Base-by-base conservation (phyloP, 1,284 basidiomycete species). In the Porogramme epimiltina region DNA sequence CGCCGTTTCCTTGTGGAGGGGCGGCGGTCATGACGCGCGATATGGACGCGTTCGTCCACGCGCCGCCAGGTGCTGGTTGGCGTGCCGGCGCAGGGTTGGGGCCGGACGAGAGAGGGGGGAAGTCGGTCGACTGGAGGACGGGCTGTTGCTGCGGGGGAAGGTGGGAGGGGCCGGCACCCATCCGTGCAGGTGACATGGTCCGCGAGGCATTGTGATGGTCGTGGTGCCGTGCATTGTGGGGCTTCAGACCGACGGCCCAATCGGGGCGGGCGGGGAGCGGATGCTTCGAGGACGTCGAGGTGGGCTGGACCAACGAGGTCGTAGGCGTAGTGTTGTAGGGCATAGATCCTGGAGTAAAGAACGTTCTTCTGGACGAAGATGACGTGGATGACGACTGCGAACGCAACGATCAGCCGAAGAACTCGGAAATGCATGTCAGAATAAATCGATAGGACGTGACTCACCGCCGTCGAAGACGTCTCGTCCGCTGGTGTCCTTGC, bases 171-270 rank as follows among this genome's bases (percentile, higher is more conserved):
- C 58, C 63, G 28, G 63, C 65, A 18, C 49, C 49, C 52, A 73
- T 69, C 46, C 77, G 70, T 13, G 70, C 69, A 11, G 77, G 73
- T 1, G 75, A 74, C 70, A 74, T 73, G 8, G 66, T 74, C 50
- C 72, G 72, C 33, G 73, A 66, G 47, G 63, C 52, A 18, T 60
- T 51, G 54, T 78, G 77, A 60, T 80, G 78, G 25, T 78, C 74
- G 42, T 70, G 64, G 48, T 73, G 70, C 36, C 72, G 68, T 2
- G 76, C 69, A 42, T 77, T 59, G 55, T 87, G 83, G 0, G 89
- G 81, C 65, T 85, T 87, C 31, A 91, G 73, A 8, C 89, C 88
- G 11, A 91, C 87, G 20, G 89, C 89, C 89, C 90, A 92, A 65
- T 92, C 89, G 36, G 89, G 89, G 51, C 89, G 78, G 3, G 88